Percentiles rank a stretch among this genome's conserved stretches.
These are phyloP conservation scores for Alloteropsis angusta DNA, from an alignment of 202 grass and related monocot species.

Conservation along the genomic window DNA sequence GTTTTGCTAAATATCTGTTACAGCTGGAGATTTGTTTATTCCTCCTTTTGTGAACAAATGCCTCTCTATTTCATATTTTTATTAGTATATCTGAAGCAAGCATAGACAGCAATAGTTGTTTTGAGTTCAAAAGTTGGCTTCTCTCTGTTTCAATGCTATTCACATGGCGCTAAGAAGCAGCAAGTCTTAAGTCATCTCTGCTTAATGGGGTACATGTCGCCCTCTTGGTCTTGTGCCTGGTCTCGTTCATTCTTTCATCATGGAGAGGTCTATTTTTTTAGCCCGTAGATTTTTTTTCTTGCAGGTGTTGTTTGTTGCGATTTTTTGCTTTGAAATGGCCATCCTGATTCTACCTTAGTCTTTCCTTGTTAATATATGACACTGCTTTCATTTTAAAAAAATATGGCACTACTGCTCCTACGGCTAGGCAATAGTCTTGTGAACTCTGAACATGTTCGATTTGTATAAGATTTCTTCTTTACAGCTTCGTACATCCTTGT, in stretches of 20 bases:
- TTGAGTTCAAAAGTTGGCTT: background rate
- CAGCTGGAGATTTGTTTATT: background rate
- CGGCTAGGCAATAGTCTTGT: background rate
- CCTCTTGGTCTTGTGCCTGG: background rate
- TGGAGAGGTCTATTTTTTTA: background rate
- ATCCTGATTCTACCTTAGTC: constrained; percentile 1
- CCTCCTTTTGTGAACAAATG: background rate
- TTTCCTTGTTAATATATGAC: background rate
- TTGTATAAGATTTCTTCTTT: background rate
- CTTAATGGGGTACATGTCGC: background rate
- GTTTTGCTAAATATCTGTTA: background rate
- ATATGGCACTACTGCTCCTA: background rate
- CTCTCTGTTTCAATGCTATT: background rate
- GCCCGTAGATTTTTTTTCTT: background rate
- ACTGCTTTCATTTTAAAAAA: too few species aligned
- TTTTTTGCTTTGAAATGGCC: constrained; percentile 15
- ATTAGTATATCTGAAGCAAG: constrained; percentile 14
- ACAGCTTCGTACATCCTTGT: background rate
- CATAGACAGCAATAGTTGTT: background rate
- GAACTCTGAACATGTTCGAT: background rate
- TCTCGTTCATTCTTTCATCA: background rate
- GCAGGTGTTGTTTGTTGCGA: background rate
- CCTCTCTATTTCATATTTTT: background rate
- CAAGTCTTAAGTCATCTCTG: constrained; percentile 10
- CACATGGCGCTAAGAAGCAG: background rate